These are phyloP conservation scores for Backusella tuberculispora DNA, from an alignment of 192 early-diverging fungal genomes.

Conservation along the genomic window DNA sequence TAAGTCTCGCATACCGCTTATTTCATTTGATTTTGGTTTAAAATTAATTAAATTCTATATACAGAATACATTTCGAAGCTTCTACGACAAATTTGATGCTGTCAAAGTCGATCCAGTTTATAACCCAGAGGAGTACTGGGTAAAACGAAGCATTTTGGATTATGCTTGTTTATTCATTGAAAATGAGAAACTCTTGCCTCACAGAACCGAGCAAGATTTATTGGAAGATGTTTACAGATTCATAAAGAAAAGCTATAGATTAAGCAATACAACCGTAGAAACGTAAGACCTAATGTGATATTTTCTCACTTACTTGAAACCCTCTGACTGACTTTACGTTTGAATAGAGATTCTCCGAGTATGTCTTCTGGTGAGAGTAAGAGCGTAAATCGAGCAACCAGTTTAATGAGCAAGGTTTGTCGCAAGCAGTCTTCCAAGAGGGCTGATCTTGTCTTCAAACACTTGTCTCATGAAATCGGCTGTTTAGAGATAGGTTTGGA, in stretches of 20 bases:
- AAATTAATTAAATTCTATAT: slow-evolving; percentile 13
- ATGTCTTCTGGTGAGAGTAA: slow-evolving; percentile 5
- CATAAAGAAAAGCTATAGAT: slow-evolving; percentile 9
- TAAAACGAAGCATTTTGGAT: slow-evolving; percentile 9
- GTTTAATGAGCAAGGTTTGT: neutral
- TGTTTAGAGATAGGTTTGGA: slow-evolving; percentile 12
- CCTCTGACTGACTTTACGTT: no score
- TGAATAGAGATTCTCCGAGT: neutral
- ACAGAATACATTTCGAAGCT: neutral
- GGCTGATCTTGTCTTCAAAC: slow-evolving; percentile 17
- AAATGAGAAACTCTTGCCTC: neutral
- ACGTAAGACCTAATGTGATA: slow-evolving; percentile 4
- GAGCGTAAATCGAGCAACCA: neutral
- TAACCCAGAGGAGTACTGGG: slow-evolving; percentile 14
- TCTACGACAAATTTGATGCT: slow-evolving; percentile 7
- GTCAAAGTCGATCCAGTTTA: slow-evolving; percentile 5
- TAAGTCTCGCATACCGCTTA: neutral
- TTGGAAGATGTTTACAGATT: slow-evolving; percentile 13
- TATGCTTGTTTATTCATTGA: slow-evolving; percentile 15
- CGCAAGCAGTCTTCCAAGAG: neutral
- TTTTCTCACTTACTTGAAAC: neutral
- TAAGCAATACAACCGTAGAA: slow-evolving; percentile 4
- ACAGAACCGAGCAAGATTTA: slow-evolving; percentile 11
- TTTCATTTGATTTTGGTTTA: neutral
- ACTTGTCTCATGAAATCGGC: slow-evolving; percentile 5